These are phyloP conservation scores for Phaeoacremonium minimum DNA, from an alignment of 2,329 filamentous ascomycete genomes.

Conservation along the genomic window DNA sequence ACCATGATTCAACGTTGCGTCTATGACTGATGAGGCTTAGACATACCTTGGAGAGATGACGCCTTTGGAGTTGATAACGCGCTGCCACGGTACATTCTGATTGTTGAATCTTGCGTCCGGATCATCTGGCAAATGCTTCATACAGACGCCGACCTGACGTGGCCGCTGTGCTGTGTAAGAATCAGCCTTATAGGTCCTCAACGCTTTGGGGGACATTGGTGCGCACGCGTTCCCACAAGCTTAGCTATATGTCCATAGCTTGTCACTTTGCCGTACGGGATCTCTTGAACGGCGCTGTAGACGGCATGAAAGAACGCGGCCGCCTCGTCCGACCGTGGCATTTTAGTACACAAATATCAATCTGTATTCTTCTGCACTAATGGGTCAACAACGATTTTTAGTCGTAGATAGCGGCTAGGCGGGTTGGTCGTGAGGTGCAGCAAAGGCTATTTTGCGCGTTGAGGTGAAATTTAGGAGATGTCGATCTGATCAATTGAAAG, in stretches of 20 bases:
- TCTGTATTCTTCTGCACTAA: too few relatives aligned
- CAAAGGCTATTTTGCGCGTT: too few relatives aligned
- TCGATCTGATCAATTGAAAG: too few relatives aligned
- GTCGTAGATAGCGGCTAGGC: too few relatives aligned
- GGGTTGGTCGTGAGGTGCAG: too few relatives aligned
- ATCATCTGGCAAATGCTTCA: constrained; percentile 74
- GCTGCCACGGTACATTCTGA: constrained; percentile 87
- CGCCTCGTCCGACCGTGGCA: constrained; percentile 72
- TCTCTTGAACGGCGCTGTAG: constrained; percentile 79
- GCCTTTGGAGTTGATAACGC: constrained; percentile 85
- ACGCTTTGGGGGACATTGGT: too few relatives aligned
- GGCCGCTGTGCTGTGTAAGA: constrained; percentile 58
- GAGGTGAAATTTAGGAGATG: too few relatives aligned
- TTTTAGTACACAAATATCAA: too few relatives aligned
- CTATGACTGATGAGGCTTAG: too few relatives aligned
- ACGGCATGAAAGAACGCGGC: constrained; percentile 71
- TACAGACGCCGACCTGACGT: constrained; percentile 82
- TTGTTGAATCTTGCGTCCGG: constrained; percentile 57
- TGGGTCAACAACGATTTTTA: too few relatives aligned
- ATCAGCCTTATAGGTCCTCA: too few relatives aligned
- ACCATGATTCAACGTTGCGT: too few relatives aligned
- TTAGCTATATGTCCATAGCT: constrained; percentile 79
- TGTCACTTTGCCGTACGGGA: constrained; percentile 79
- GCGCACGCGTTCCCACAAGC: constrained; percentile 69
- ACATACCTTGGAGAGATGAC: constrained; percentile 75